phyloP scores from a whole-genome alignment of 1,284 basidiomycete species.

The Cystobasidiaceae sp. region DNA sequence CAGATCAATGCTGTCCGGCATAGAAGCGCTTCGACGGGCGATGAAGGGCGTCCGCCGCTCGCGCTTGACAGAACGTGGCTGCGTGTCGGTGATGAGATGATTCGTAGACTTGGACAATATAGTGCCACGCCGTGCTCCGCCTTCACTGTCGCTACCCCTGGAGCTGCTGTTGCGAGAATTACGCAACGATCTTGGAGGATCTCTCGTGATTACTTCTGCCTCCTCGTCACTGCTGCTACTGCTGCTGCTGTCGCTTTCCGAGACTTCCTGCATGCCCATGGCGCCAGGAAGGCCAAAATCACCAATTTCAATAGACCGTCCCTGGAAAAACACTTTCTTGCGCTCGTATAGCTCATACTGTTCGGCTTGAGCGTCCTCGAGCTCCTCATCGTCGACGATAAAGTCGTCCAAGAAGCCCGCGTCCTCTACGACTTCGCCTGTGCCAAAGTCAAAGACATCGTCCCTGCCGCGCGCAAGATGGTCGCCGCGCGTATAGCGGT shows the following conservation, averaged over 20 bases:
- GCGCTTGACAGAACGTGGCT: background rate
- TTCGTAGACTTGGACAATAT: too few species aligned
- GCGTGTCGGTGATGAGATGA: too few species aligned
- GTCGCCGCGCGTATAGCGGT: conserved; percentile 11
- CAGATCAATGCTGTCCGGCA: conserved; percentile 16
- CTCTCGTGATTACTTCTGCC: too few species aligned
- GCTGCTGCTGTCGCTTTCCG: too few species aligned
- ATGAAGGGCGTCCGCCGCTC: background rate
- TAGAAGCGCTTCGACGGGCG: background rate
- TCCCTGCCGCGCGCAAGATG: conserved; percentile 15
- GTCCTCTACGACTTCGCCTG: conserved; percentile 14
- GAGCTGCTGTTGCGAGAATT: too few species aligned
- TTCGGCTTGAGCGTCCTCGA: too few species aligned
- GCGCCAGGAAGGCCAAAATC: conserved; percentile 27
- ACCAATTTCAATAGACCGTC: conserved; percentile 22
- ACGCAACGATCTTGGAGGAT: too few species aligned
- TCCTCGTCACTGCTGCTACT: conserved; percentile 15
- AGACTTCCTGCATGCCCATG: conserved; percentile 20
- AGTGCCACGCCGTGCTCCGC: background rate
- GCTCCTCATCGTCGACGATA: conserved; percentile 7
- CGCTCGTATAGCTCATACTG: too few species aligned
- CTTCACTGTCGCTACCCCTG: background rate
- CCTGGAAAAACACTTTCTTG: background rate
- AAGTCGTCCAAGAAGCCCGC: conserved; percentile 23
- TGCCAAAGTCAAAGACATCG: conserved; percentile 24